Base-by-base conservation (phyloP, 768 basidiomycete species). In the Tricholoma flavovirens region DNA sequence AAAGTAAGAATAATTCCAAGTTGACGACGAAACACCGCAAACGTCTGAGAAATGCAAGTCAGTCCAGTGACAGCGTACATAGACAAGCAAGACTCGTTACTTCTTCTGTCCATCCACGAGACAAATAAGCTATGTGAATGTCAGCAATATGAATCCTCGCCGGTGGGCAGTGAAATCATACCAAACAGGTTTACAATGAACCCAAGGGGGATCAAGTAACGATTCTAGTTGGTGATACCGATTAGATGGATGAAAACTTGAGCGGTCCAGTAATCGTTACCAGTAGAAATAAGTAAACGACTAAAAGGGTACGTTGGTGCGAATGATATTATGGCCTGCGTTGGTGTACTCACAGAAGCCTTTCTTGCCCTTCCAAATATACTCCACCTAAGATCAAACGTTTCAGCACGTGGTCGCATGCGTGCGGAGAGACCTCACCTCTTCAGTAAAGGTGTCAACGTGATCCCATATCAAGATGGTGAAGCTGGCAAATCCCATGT, bases 141-240 rank as follows among this genome's bases (percentile, higher is more conserved):
- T 32, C 8, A 52, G 19, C 21, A 24, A 12, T 29, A 49, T 29
- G 29, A 30, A 49, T 17, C 26, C 15, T 49, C 46, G 4, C n/a
- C 46, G 7, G 8, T 11, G 46, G 45, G 46, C 30, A 26, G 22
- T 45, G 45, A 4, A 29, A n/a, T 26, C 61, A 53, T 62, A 75
- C 77, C 81, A 55, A 70, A 77, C 11, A 84, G 62, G 56, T 85
- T 84, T 45, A 85, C 64, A 15, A 84, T 77, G 62, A 87, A 86
- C 0, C 80, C 82, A 2, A 86, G 67, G 0, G 84, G 84, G 0
- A 81, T 84, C 17, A 86, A 67, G 61, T 87, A 87, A 22, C 84
- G 79, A 60, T 86, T 86, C 83, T 86, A 10, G 10, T 19, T 42
- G 11, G 19, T 9, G 17, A 32, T 11, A 42, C 6, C 9, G 26